Percentiles rank a stretch among this genome's conserved stretches.
These are phyloP conservation scores for Fusarium penzigii DNA, from an alignment of 2,329 filamentous ascomycete genomes.

Conservation along the genomic window DNA sequence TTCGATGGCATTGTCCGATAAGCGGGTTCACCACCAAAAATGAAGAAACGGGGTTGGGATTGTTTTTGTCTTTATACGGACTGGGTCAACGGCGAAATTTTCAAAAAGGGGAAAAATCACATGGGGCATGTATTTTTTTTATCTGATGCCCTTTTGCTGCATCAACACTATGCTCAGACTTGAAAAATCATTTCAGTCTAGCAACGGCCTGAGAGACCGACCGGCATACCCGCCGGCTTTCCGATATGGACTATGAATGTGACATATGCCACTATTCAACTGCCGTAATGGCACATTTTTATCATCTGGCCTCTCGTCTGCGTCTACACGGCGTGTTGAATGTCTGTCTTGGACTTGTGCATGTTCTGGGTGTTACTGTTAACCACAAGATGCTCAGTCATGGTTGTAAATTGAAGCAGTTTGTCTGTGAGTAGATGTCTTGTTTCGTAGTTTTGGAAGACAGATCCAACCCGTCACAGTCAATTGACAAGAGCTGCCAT, in stretches of 20 bases:
- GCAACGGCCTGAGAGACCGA: constrained; percentile 74
- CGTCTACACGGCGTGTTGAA: constrained; percentile 24
- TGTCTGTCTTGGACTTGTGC: constrained; percentile 10
- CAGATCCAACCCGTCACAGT: no score
- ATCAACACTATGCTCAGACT: constrained; percentile 47
- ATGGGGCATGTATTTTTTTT: constrained; percentile 40
- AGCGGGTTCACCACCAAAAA: constrained; percentile 41
- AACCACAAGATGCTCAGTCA: not conserved
- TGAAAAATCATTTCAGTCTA: constrained; percentile 51
- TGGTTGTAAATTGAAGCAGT: not conserved
- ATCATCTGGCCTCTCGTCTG: constrained; percentile 25
- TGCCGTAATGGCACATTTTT: constrained; percentile 22
- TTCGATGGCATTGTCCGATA: constrained; percentile 99
- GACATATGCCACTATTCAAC: constrained; percentile 35
- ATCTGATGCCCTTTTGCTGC: constrained; percentile 44
- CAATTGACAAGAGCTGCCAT: no score
- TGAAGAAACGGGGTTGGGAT: constrained; percentile 19
- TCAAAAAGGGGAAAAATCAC: constrained; percentile 34
- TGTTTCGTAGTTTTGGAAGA: no score
- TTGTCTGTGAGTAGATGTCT: no score
- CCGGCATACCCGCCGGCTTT: constrained; percentile 67
- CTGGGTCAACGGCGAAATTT: constrained; percentile 42
- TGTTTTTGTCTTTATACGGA: constrained; percentile 34
- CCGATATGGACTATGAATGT: constrained; percentile 41
- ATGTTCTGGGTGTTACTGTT: not conserved